phyloP scores from a whole-genome alignment of 495 filamentous ascomycete genomes.

The Neurospora sp. region DNA sequence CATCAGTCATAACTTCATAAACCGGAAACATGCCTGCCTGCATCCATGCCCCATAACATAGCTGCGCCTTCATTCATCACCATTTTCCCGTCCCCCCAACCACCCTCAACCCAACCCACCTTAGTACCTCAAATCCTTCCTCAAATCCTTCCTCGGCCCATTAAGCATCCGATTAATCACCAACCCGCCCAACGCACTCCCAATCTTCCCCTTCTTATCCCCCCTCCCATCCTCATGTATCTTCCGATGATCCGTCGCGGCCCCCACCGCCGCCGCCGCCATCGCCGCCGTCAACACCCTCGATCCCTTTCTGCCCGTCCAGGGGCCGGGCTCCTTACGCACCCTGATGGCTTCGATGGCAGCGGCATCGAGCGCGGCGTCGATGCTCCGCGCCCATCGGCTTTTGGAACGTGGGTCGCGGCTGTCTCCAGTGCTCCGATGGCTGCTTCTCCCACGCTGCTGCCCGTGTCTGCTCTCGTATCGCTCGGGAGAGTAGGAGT shows the following conservation, averaged over 20 bases:
- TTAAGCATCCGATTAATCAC: conserved; percentile 22
- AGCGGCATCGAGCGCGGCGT: conserved; percentile 29
- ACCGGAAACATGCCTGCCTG: background rate
- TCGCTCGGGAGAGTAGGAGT: background rate
- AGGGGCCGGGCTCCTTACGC: conserved; percentile 31
- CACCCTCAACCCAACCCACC: background rate
- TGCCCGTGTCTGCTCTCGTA: background rate
- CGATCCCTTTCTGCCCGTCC: conserved; percentile 27
- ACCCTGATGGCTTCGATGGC: conserved; percentile 32
- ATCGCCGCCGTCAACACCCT: conserved; percentile 36
- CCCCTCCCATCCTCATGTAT: background rate
- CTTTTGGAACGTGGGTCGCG: background rate
- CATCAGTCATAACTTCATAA: background rate
- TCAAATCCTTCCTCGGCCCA: conserved; percentile 16
- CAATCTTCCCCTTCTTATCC: conserved; percentile 9
- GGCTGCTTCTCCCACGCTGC: background rate
- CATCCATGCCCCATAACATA: background rate
- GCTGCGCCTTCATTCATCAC: background rate
- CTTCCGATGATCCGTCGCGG: conserved; percentile 15
- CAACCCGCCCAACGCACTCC: conserved; percentile 16
- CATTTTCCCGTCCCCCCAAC: background rate
- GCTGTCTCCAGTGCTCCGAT: background rate
- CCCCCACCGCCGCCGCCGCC: conserved; percentile 30
- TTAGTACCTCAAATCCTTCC: conserved; percentile 7
- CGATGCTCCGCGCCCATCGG: conserved; percentile 4